Conservation (phyloP, 148 eudicot genomes). For the Rheum nobile region DNA sequence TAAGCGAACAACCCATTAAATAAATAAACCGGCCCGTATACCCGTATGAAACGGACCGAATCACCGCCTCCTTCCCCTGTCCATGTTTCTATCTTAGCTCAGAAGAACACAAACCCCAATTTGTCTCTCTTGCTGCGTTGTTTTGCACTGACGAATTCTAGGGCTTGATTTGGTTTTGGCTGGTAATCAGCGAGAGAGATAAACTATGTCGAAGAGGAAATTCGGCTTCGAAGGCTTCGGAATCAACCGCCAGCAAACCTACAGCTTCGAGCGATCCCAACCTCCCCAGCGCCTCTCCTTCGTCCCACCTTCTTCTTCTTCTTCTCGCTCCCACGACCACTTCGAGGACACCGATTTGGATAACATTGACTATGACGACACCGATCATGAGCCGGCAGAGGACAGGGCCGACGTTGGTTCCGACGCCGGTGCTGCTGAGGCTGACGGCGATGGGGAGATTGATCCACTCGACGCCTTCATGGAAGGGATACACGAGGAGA, state of each 20-base stretch:
- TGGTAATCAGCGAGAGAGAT: background rate
- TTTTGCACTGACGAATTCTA: slow-evolving; percentile 6
- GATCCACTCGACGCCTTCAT: slow-evolving; percentile 96
- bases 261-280: slow-evolving; percentile 69
- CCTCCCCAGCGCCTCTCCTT: slow-evolving; percentile 47
- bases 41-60: background rate
- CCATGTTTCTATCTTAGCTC: background rate
- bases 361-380: slow-evolving; percentile 59
- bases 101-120: background rate
- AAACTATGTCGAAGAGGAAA: slow-evolving; percentile 79
- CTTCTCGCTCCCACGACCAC: slow-evolving; percentile 52
- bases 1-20: background rate
- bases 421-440: slow-evolving; percentile 8
- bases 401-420: slow-evolving; percentile 7
- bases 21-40: background rate
- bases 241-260: slow-evolving; percentile 68
- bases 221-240: slow-evolving; percentile 95
- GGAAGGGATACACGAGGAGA: slow-evolving; percentile 89
- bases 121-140: background rate
- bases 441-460: slow-evolving; percentile 36
- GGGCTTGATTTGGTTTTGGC: background rate
- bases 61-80: background rate
- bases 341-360: slow-evolving; percentile 86
- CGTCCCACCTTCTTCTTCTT: slow-evolving; percentile 71
- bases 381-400: slow-evolving; percentile 6